Conservation (phyloP, 441 rosid species). For the Raphanus hybrid region DNA sequence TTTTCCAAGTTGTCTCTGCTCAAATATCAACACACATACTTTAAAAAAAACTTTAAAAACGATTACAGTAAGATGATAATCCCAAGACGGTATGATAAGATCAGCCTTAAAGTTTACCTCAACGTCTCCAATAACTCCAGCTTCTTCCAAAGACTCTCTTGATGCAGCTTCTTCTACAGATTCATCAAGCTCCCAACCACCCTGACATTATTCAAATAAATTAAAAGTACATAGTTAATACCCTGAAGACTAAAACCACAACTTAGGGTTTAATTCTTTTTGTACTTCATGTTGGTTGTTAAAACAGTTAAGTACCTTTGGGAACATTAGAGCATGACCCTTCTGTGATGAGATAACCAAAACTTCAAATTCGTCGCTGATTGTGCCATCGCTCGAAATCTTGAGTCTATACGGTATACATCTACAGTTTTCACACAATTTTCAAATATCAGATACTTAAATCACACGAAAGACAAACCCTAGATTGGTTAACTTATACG, state of each 20-base stretch:
- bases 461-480: constrained; percentile 5
- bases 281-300: neutral
- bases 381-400: constrained; percentile 37
- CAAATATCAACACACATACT: neutral
- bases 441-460: neutral
- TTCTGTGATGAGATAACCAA: constrained; percentile 83
- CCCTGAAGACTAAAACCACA: neutral
- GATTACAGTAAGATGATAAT: neutral
- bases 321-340: constrained; percentile 77
- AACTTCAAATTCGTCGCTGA: constrained; percentile 62
- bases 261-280: neutral
- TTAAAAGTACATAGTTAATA: neutral
- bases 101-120: constrained; percentile 44
- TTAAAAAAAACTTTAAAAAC: neutral
- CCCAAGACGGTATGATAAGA: neutral
- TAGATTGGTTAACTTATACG: neutral
- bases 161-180: constrained; percentile 60
- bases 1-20: constrained; percentile 52
- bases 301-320: constrained; percentile 59
- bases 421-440: constrained; percentile 41
- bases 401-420: constrained; percentile 73
- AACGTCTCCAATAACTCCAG: constrained; percentile 63
- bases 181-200: constrained; percentile 83
- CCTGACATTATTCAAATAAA: constrained; percentile 40
- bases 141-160: constrained; percentile 69